Evolutionary conservation across 106 monocot genomes (phyloP), one percentile per base, ranked within the genome.

Genomic region (Dendrobium catenatum): DNA sequence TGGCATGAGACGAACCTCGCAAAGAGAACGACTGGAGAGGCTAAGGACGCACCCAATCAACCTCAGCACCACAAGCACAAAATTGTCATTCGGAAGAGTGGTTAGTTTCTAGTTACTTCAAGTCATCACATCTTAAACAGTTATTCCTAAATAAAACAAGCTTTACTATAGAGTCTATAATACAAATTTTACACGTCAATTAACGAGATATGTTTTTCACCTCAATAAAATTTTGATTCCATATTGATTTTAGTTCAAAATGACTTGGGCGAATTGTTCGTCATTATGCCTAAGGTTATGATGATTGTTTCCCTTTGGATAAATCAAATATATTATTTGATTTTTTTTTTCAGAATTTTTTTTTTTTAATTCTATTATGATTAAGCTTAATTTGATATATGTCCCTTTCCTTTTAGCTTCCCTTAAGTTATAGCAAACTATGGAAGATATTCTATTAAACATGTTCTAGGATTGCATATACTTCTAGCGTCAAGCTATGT

Each of bases 1-100:
- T 83, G 97, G 31, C 97, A 98, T 76, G 94, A 94, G 94, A 98
- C 97, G 31, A 98, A 98, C 77, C 90, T 94, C 47, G 97, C 97
- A 44, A 98, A 98, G 84, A 77, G 97, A 16, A 92, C 97, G 26
- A 94, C 92, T 44, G 86, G 97, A 13, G 97, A 98, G 89, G 92
- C 97, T 54, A 98, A 98, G 94, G 97, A 98, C 18, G 89, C 94
- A 11, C 97, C 97, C 5, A 89, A 89, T 3, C 90, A 83, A 80
- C 97, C 97, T n/a, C 97, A 98, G 88, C 97, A 94, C 9, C 90
- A 92, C 85, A 98, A 98, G 88, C 88, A 94, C 88, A 94, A 90
- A 68, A 67, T 94, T 64, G 37, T 89, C 1, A 33, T 91, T n/a
- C 80, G 85, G 42, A 98, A 93, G 80, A 82, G 75, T 2, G 96